These are phyloP conservation scores for Populus deltoides DNA, from an alignment of 345 rosid genomes.

Conservation along the genomic window DNA sequence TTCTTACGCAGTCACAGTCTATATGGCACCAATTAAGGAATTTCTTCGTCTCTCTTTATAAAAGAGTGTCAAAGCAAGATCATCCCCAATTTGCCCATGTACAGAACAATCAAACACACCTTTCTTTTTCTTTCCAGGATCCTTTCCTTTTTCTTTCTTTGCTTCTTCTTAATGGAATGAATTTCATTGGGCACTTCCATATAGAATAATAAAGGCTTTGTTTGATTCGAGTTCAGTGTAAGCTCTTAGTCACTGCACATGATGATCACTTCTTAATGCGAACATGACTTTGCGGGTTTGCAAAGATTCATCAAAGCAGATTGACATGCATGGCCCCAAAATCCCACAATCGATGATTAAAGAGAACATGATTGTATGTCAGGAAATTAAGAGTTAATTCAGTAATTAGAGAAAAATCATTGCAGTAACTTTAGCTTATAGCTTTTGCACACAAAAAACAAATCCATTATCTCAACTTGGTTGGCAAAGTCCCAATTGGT, in stretches of 20 bases:
- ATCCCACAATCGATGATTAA: neutral
- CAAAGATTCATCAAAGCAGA: neutral
- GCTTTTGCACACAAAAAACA: neutral
- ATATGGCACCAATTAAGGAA: neutral
- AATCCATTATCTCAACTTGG: neutral
- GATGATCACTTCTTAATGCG: neutral
- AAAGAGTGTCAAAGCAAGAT: neutral
- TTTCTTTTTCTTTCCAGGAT: too few relatives aligned
- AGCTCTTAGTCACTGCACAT: constrained; percentile 3
- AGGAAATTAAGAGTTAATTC: neutral
- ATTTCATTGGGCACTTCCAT: neutral
- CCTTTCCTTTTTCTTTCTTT: neutral
- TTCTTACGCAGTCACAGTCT: neutral
- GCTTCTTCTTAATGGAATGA: neutral
- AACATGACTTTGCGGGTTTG: constrained; percentile 4
- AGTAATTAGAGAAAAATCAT: neutral
- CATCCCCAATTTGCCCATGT: neutral
- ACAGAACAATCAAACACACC: neutral
- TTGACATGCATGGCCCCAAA: neutral
- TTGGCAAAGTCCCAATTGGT: neutral
- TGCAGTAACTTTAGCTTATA: neutral
- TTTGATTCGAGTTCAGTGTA: neutral
- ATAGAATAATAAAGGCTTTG: neutral
- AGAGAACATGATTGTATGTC: neutral
- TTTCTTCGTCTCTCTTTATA: neutral